These are phyloP conservation scores for Trichosanthes cucumerina DNA, from an alignment of 306 rosid species.

Conservation along the genomic window DNA sequence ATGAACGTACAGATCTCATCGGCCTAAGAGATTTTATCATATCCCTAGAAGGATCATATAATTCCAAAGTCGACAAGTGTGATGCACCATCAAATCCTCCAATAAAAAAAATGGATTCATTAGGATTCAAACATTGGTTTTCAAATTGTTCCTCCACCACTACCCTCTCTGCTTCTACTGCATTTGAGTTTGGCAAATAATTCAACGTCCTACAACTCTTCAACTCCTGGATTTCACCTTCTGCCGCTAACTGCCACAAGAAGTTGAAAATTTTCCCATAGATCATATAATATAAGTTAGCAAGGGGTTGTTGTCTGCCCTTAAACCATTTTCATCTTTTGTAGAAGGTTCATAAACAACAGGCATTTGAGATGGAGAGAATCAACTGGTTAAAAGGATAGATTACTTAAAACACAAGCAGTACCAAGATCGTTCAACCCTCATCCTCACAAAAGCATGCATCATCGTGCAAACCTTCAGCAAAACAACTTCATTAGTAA, in stretches of 20 bases:
- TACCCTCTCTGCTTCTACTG: conserved; percentile 12
- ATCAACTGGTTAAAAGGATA: neutral
- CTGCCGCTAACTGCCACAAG: conserved; percentile 29
- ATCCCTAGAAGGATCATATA: conserved; percentile 40
- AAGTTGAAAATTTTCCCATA: conserved; percentile 15
- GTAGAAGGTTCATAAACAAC: neutral
- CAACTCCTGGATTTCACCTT: conserved; percentile 41
- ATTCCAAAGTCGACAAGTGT: conserved; percentile 38
- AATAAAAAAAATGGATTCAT: conserved; percentile 49
- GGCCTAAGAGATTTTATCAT: conserved; percentile 32
- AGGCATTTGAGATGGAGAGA: neutral
- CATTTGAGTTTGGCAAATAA: conserved; percentile 22
- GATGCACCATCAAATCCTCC: conserved; percentile 69
- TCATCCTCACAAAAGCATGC: neutral
- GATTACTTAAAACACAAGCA: conserved; percentile 2
- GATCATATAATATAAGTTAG: neutral
- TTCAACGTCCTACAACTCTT: conserved; percentile 22
- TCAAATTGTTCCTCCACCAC: conserved; percentile 17
- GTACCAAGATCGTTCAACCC: neutral
- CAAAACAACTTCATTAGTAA: neutral
- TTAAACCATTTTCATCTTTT: neutral
- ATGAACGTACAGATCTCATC: conserved; percentile 30
- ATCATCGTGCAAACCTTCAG: conserved; percentile 1
- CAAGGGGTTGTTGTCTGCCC: neutral
- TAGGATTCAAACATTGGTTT: conserved; percentile 31